Evolutionary conservation across 306 rosid genomes (phyloP), one percentile per base, ranked within the genome.

Genomic region (Benincasa hispida): DNA sequence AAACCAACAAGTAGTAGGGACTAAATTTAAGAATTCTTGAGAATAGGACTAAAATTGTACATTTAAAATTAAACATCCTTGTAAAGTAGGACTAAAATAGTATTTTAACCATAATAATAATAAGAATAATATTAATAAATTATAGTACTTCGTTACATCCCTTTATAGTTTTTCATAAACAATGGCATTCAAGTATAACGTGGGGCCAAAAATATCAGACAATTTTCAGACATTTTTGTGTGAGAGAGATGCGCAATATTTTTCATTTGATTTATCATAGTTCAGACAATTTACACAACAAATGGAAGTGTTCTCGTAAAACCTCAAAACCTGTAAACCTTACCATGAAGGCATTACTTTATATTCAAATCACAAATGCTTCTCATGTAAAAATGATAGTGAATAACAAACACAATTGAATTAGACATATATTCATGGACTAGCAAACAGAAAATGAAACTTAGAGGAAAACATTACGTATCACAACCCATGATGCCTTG

Each of bases 401-500:
- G 50, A n/a, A 65, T 8, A 65, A 19, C 27, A 35, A 19, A 2
- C 8, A 65, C 28, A 55, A 50, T 15, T 15, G 14, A n/a, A 55
- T 19, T 0, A 37, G 41, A 37, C 6, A 37, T 37, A 37, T 37
- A 37, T 8, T 42, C 48, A 45, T 9, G 62, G 27, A 22, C 12
- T 45, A 62, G 14, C 4, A 27, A 10, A 22, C 67, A 14, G 21
- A 18, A 1, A 63, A 34, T 34, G 72, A 63, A 63, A 63, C 27
- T 8, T 2, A 35, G 45, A 62, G 21, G 42, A 62, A 59, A 74
- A 14, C 62, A 59, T 79, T 73, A 79, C 18, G 53, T 10, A 32
- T 54, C 72, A 5, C 72, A 85, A 48, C 81, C 82, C 35, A 55
- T 50, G 50, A 81, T 30, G 60, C 60, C 84, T 47, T 42, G 45